These are phyloP conservation scores for Oryza longistaminata DNA, from an alignment of 176 grass and related monocot genomes.

Conservation along the genomic window DNA sequence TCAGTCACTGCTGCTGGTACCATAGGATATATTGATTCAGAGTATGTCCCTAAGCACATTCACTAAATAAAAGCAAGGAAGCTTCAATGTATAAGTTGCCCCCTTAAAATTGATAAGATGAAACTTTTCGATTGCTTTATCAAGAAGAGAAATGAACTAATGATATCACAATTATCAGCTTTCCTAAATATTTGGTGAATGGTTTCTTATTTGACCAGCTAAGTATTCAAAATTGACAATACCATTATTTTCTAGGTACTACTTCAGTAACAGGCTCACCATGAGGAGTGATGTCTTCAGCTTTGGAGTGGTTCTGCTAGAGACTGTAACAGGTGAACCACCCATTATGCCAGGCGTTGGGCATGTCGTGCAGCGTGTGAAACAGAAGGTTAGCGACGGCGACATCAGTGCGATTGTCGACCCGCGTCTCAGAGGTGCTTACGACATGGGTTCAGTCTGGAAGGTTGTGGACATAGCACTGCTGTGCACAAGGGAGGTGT, in stretches of 20 bases:
- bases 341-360: background rate
- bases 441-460: constrained; percentile 27
- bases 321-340: constrained; percentile 20
- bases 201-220: no score
- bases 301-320: constrained; percentile 39
- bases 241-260: background rate
- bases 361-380: constrained; percentile 9
- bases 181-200: no score
- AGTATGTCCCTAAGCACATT: constrained; percentile 37
- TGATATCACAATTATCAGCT: no score
- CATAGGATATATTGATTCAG: constrained; percentile 57
- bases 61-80: no score
- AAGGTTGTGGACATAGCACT: constrained; percentile 32
- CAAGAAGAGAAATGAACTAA: no score
- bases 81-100: no score
- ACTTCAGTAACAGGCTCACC: background rate
- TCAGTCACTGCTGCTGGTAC: constrained; percentile 38
- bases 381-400: constrained; percentile 17
- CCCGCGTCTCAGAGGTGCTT: background rate
- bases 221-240: no score
- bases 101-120: no score
- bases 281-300: constrained; percentile 49
- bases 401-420: background rate
- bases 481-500: constrained; percentile 7
- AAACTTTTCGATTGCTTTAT: no score